These are phyloP conservation scores for Amphibolis antarctica DNA, from an alignment of 106 monocot genomes.

Conservation along the genomic window DNA sequence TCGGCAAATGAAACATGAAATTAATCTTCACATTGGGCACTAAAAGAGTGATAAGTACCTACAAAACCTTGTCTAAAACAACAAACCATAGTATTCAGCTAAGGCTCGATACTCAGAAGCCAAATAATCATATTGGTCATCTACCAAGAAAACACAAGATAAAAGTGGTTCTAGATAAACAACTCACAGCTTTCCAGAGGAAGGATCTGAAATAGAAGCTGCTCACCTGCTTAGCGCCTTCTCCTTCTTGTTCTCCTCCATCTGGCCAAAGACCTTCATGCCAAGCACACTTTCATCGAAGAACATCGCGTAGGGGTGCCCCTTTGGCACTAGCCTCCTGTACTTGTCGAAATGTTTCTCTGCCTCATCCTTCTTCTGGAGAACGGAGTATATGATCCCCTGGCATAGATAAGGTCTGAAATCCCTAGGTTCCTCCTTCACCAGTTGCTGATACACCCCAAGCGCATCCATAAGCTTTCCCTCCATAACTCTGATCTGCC, in stretches of 20 bases:
- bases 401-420: slow-evolving; percentile 78
- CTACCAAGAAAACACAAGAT: no score
- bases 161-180: background rate
- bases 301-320: slow-evolving; percentile 45
- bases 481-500: slow-evolving; percentile 51
- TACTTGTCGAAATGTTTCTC: slow-evolving; percentile 78
- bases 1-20: no score
- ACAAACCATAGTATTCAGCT: no score
- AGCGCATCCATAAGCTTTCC: slow-evolving; percentile 51
- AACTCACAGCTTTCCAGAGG: background rate
- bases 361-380: slow-evolving; percentile 59
- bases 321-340: slow-evolving; percentile 51
- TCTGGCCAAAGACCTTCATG: slow-evolving; percentile 45
- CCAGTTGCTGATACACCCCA: slow-evolving; percentile 49
- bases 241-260: slow-evolving; percentile 27
- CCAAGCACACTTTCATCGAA: slow-evolving; percentile 56
- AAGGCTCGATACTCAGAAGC: no score
- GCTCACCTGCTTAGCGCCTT: slow-evolving; percentile 24
- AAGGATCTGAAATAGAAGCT: background rate
- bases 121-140: no score
- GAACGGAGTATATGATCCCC: slow-evolving; percentile 59
- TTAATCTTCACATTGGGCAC: no score
- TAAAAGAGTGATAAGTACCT: no score
- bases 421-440: slow-evolving; percentile 66
- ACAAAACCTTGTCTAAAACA: no score